Evolutionary conservation across 2,329 filamentous ascomycete genomes (phyloP), one percentile per base, ranked within the genome.

Genomic region (Aspergillus viridinutans): DNA sequence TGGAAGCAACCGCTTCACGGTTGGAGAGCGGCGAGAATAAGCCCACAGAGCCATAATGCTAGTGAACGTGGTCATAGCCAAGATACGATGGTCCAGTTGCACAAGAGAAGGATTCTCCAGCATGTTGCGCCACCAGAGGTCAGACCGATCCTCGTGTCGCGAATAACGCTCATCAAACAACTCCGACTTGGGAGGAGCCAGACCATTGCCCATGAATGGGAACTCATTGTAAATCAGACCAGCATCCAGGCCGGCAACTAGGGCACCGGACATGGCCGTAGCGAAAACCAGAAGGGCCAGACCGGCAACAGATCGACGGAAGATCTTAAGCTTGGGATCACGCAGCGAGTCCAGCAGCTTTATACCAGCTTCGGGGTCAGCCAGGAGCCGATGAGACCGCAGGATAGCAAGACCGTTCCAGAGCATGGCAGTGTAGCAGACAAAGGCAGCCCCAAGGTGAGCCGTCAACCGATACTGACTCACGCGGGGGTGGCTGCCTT

Each of bases 181-280:
- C 77, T 97, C 93, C 9, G 85, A 81, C 69, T 83, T 85, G 0
- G 93, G 93, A 1, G 93, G 93, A 0, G 90, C 82, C 23, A 96
- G 78, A 10, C 92, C 91, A 3, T 85, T 76, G 8, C 94, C 94
- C 94, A 99, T 99, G 76, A 84, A 90, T 6, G 94, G 94, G 74
- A 99, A 97, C 75, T 99, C 92, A 73, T 99, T 99, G 81, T 99
- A 99, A 76, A 99, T 97, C 56, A 99, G 82, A 8, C 94, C 94
- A 8, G 94, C 94, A 71, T 99, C 94, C 14, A 99, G 86, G 32
- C 94, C 94, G 6, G 94, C 94, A 32, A 99, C 94, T 2, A 99
- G 83, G 4, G 88, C 93, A 54, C 93, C 94, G 3, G 94, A 97
- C 84, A 99, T 90, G 69, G 90, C 92, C 3, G 94, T 99, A 35